phyloP scores from a whole-genome alignment of 495 filamentous ascomycete genomes.

The Schizothecium vesticola region DNA sequence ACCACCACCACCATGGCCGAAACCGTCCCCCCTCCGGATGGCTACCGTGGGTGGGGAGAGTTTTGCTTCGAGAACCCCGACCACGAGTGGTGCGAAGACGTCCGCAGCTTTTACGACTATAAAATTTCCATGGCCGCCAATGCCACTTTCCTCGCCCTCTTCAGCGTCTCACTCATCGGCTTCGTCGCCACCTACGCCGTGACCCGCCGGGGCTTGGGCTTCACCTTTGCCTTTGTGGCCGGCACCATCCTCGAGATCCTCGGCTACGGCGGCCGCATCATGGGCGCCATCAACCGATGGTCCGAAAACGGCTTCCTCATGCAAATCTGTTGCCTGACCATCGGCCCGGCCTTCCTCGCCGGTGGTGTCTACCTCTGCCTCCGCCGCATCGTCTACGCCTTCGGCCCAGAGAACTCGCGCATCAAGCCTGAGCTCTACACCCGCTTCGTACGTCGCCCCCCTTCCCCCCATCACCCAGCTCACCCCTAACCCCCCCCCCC shows the following conservation, averaged over 20 bases:
- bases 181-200: slow-evolving; percentile 39
- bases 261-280: slow-evolving; percentile 41
- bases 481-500: not conserved
- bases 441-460: slow-evolving; percentile 31
- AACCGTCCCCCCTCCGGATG: not conserved
- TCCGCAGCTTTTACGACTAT: slow-evolving; percentile 39
- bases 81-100: slow-evolving; percentile 13
- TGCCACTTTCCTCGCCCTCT: slow-evolving; percentile 40
- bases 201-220: slow-evolving; percentile 31
- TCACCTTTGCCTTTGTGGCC: slow-evolving; percentile 36
- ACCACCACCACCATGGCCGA: not conserved
- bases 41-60: slow-evolving; percentile 4
- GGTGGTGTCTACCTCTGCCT: slow-evolving; percentile 61
- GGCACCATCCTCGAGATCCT: slow-evolving; percentile 41
- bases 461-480: not conserved
- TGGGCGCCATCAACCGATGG: slow-evolving; percentile 40
- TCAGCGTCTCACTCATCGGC: slow-evolving; percentile 32
- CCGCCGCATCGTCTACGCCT: slow-evolving; percentile 52
- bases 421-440: slow-evolving; percentile 52
- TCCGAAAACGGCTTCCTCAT: slow-evolving; percentile 41
- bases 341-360: slow-evolving; percentile 59
- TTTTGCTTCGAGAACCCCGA: slow-evolving; percentile 14
- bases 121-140: slow-evolving; percentile 38
- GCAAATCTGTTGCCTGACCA: slow-evolving; percentile 58
- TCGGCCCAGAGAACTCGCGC: slow-evolving; percentile 57